phyloP scores from a whole-genome alignment of 768 basidiomycete genomes.

The Rhodotorula diobovata region DNA sequence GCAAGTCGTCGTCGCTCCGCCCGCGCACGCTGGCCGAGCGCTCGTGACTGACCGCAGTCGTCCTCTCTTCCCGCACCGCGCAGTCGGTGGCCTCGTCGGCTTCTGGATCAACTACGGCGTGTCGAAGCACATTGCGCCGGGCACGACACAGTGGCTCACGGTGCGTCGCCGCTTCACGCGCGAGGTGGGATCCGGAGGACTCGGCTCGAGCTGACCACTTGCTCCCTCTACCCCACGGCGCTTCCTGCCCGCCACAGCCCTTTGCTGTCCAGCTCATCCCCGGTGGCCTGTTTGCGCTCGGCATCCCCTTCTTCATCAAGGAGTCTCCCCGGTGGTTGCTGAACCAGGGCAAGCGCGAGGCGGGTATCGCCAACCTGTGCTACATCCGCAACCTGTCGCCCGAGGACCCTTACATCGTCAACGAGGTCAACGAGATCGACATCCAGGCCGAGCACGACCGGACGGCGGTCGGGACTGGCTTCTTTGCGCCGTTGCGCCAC shows the following conservation, averaged over 20 bases:
- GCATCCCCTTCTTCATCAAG: constrained; percentile 45
- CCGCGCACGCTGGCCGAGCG: background rate
- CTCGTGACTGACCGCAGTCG: background rate
- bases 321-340: constrained; percentile 48
- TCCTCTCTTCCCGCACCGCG: background rate
- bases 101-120: constrained; percentile 45
- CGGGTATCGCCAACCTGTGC: constrained; percentile 46
- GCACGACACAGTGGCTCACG: constrained; percentile 47
- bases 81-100: constrained; percentile 49
- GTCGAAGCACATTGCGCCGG: constrained; percentile 43
- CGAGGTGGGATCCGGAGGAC: too few species aligned
- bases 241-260: too few species aligned
- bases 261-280: constrained; percentile 44
- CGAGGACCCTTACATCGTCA: constrained; percentile 28
- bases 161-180: too few species aligned
- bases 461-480: constrained; percentile 32
- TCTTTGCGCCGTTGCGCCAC: constrained; percentile 36
- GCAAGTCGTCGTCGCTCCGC: constrained; percentile 37
- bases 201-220: too few species aligned
- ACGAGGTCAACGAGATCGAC: constrained; percentile 32
- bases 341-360: constrained; percentile 39
- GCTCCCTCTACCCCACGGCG: too few species aligned
- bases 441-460: constrained; percentile 31
- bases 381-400: constrained; percentile 44
- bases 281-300: constrained; percentile 43